Base-by-base conservation (phyloP, 164 flowering plant species). In the Malania oleifera region DNA sequence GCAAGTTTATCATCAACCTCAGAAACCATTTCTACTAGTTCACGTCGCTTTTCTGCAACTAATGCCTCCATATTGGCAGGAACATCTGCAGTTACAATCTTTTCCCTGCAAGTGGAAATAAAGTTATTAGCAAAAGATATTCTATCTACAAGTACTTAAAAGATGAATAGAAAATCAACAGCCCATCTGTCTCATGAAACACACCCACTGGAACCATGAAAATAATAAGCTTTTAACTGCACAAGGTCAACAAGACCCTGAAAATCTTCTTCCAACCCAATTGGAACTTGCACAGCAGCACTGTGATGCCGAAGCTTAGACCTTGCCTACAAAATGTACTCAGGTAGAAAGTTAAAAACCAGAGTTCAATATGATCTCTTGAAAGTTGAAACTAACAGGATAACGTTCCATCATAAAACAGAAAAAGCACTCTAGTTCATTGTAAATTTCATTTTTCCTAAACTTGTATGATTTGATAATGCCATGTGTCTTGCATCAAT, bases 261-360 rank as follows among this genome's bases (percentile, higher is more conserved):
- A 61, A 95, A 87, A 34, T 91, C 73, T 1, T 95, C 99, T 71
- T 95, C 99, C 75, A 95, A 73, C 24, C 99, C 99, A 66, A 95
- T 89, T 27, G 99, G 99, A 59, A 89, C 86, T 77, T 95, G 99
- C 37, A 95, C 83, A n/a, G 99, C 98, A 64, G 99, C 99, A 84
- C 87, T 82, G 59, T 95, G 96, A 73, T 95, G 98, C 40, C 96
- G 86, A 43, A 95, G 91, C 75, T 95, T 95, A 5, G 95, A 61
- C 72, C 99, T 85, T 52, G 97, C 90, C 98, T 95, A 29, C 50
- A 60, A 63, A 24, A 40, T 52, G 2, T 24, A 52, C 15, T 47
- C 26, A 7, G 7, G 20, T 44, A 5, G 3, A 5, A 31, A 4
- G 35, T 31, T 9, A 31, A 31, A 31, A 4, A 31, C 9, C 35